Evolutionary conservation across 83 land plant species (phyloP), one percentile per base, ranked within the genome.

Genomic region (Isoetes engelmannii): DNA sequence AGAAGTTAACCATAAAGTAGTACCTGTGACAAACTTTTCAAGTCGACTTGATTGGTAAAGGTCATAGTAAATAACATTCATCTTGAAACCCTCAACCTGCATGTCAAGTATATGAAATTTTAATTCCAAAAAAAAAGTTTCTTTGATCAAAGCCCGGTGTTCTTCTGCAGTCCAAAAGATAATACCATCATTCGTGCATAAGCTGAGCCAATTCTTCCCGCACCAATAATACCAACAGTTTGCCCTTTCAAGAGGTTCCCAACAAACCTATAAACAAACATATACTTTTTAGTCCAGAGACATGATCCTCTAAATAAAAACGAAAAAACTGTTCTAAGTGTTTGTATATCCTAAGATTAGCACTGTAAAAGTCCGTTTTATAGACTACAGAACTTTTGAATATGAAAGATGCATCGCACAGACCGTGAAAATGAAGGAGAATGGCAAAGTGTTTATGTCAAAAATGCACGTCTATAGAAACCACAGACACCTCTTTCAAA

Each of bases 131-230:
- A n/a, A 53, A 13, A 15, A 53, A 15, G 18, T 65, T 47, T 18
- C 21, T 6, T 46, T 47, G 49, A 47, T 19, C 51, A 65, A 21
- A 59, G 15, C 28, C 13, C 28, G 3, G 7, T 1, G 3, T 15
- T 59, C 13, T 13, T 37, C 17, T 37, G 18, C 62, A 18, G 37
- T 59, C 4, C 28, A 51, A 48, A 60, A 57, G 6, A 21, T 4
- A 18, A 63, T 83, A 89, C 98, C 98, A 92, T 92, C 96, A 92
- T 92, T 68, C 98, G 76, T 43, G 98, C 98, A 84, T 92, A 92
- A 18, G 98, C 98, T 68, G 98, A 87, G 44, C 98, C 98, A 73
- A 93, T 93, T 45, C 98, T 84, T 67, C 96, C 96, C 72, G 98
- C 98, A 67, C 96, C 98, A 83, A 93, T 86, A 37, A 93, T 89